Evolutionary conservation across 768 basidiomycete genomes (phyloP).

Genomic region (Trametes villosa): DNA sequence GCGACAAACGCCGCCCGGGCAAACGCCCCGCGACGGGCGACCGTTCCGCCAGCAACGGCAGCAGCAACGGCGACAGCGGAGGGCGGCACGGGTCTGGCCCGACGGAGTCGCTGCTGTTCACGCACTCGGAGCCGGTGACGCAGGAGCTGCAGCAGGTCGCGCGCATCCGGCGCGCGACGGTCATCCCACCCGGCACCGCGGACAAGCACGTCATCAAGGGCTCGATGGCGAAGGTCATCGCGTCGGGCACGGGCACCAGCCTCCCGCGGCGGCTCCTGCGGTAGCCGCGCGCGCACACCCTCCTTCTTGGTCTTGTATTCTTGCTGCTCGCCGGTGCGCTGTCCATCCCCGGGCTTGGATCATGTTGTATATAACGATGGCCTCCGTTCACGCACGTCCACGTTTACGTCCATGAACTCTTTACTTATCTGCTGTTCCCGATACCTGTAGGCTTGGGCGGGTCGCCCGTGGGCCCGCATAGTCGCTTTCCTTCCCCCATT

Average conservation of each 20-base stretch:
- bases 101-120: conserved; percentile 21
- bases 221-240: conserved; percentile 57
- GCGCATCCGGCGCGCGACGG: conserved; percentile 46
- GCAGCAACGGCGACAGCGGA: not conserved
- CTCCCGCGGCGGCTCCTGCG: conserved; percentile 17
- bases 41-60: not conserved
- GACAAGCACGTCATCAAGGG: conserved; percentile 58
- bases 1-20: conserved; percentile 14
- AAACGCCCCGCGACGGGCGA: conserved; percentile 7
- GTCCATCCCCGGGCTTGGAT: not conserved
- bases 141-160: conserved; percentile 43
- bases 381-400: not conserved
- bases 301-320: not conserved
- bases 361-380: not conserved
- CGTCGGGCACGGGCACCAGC: conserved; percentile 24
- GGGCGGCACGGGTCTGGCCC: not conserved
- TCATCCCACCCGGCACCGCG: conserved; percentile 39
- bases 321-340: not conserved
- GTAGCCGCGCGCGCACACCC: not conserved
- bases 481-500: too few relatives aligned
- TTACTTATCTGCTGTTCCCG: not conserved
- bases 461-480: not conserved
- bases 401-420: too few relatives aligned
- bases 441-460: conserved; percentile 13
- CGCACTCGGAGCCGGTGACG: conserved; percentile 44